Percentiles rank a stretch among this genome's conserved stretches.
These are phyloP conservation scores for Colletotrichum caudatum DNA, from an alignment of 2,329 filamentous ascomycete species.

Conservation along the genomic window DNA sequence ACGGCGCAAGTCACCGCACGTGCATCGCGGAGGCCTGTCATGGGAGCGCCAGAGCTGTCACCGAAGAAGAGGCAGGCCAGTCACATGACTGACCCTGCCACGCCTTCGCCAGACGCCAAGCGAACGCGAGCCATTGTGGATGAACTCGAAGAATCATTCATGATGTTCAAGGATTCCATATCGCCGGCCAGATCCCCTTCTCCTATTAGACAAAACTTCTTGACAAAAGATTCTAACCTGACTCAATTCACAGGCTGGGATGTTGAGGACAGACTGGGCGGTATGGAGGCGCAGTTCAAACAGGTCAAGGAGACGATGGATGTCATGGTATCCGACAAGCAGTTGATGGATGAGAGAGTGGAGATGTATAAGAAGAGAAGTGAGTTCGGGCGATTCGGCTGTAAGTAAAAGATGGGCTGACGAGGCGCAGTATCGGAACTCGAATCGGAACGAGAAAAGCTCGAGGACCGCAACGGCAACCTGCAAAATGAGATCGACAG, in stretches of 20 bases:
- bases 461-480: slow-evolving; percentile 60
- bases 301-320: slow-evolving; percentile 80
- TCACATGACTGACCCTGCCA: slow-evolving; percentile 37
- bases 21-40: neutral
- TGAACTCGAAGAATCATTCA: slow-evolving; percentile 47
- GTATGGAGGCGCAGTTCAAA: slow-evolving; percentile 80
- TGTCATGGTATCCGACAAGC: slow-evolving; percentile 74
- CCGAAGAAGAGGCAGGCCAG: slow-evolving; percentile 40
- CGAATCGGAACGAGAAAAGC: slow-evolving; percentile 60
- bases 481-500: slow-evolving; percentile 74
- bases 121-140: slow-evolving; percentile 42
- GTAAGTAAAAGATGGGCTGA: slow-evolving; percentile 39
- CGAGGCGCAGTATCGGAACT: slow-evolving; percentile 58
- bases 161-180: slow-evolving; percentile 49
- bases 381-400: slow-evolving; percentile 56
- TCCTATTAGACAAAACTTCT: slow-evolving; percentile 64
- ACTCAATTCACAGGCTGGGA: slow-evolving; percentile 78
- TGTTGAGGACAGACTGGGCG: slow-evolving; percentile 79
- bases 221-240: slow-evolving; percentile 81
- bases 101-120: slow-evolving; percentile 39
- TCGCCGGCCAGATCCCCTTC: slow-evolving; percentile 58
- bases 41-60: slow-evolving; percentile 33
- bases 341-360: slow-evolving; percentile 78
- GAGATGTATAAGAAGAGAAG: slow-evolving; percentile 80
- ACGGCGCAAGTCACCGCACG: slow-evolving; percentile 45